A percentile compares a stretch with the other conserved stretches of the same genome.
Conservation (phyloP, 2,329 filamentous ascomycete genomes). For the Penicillium thymicola region DNA sequence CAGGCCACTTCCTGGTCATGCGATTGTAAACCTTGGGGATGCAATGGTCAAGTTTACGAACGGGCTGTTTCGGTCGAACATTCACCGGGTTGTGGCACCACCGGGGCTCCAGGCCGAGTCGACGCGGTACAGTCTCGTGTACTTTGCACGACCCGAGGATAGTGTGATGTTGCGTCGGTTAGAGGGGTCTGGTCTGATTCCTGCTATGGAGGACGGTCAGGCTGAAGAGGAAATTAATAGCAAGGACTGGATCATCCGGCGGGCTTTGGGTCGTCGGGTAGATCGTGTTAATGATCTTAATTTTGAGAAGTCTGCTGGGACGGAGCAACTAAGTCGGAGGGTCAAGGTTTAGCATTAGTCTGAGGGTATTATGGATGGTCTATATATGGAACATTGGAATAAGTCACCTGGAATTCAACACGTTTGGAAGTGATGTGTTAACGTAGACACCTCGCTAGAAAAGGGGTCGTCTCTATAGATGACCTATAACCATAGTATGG, state of each 20-base stretch:
- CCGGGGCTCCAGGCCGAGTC: slow-evolving; percentile 46
- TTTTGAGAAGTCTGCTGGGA: slow-evolving; percentile 33
- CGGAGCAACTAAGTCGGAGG: slow-evolving; percentile 35
- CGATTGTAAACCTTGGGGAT: slow-evolving; percentile 45
- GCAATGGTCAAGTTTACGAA: slow-evolving; percentile 46
- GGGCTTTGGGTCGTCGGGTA: slow-evolving; percentile 36
- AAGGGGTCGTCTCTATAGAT: not conserved
- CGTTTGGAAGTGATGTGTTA: not conserved
- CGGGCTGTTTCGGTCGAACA: slow-evolving; percentile 40
- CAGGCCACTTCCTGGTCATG: slow-evolving; percentile 49
- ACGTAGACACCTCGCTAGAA: no score
- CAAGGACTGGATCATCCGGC: slow-evolving; percentile 44
- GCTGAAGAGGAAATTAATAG: slow-evolving; percentile 39
- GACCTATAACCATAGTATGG: not conserved
- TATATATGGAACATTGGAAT: not conserved
- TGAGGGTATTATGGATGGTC: not conserved
- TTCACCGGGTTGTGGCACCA: slow-evolving; percentile 51
- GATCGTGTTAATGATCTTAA: slow-evolving; percentile 29
- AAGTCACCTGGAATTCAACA: not conserved
- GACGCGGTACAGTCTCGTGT: slow-evolving; percentile 53
- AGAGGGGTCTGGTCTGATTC: slow-evolving; percentile 35
- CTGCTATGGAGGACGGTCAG: slow-evolving; percentile 28
- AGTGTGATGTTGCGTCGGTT: slow-evolving; percentile 44
- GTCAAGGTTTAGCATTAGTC: slow-evolving; percentile 20
- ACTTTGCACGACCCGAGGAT: slow-evolving; percentile 53